Percentiles rank a stretch among this genome's conserved stretches.
These are phyloP conservation scores for Venturia effusa DNA, from an alignment of 2,329 filamentous ascomycete genomes.

Conservation along the genomic window DNA sequence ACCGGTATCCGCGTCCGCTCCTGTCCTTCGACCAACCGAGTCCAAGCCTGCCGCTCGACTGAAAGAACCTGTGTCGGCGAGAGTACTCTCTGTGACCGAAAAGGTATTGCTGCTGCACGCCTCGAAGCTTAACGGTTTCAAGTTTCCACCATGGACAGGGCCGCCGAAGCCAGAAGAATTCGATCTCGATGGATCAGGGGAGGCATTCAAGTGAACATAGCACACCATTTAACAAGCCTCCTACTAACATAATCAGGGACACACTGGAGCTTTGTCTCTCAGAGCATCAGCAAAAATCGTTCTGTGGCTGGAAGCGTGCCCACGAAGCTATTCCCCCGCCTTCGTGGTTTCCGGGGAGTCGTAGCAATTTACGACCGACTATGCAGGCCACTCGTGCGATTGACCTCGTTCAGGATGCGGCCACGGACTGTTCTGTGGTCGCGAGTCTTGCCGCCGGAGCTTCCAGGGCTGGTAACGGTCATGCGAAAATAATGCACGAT, in stretches of 20 bases:
- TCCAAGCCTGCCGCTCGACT: not conserved
- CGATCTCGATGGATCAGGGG: slow-evolving; percentile 34
- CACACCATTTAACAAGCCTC: not conserved
- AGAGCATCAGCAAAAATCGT: slow-evolving; percentile 59
- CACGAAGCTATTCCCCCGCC: slow-evolving; percentile 49
- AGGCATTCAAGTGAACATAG: slow-evolving; percentile 50
- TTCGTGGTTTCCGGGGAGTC: slow-evolving; percentile 23
- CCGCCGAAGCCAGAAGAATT: slow-evolving; percentile 55
- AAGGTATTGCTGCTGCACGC: slow-evolving; percentile 65
- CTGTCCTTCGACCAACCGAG: not conserved
- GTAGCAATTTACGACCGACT: slow-evolving; percentile 29
- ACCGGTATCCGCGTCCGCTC: not conserved
- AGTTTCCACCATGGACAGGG: slow-evolving; percentile 76
- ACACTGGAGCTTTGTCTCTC: slow-evolving; percentile 61
- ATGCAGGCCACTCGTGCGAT: slow-evolving; percentile 44
- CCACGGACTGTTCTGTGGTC: slow-evolving; percentile 93
- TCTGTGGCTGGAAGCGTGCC: slow-evolving; percentile 75
- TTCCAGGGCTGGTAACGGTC: slow-evolving; percentile 56
- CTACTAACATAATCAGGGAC: slow-evolving; percentile 45
- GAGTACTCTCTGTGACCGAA: slow-evolving; percentile 57
- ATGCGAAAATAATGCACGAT: slow-evolving; percentile 57
- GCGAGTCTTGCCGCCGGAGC: slow-evolving; percentile 82
- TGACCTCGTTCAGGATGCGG: slow-evolving; percentile 89
- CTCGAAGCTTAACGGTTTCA: slow-evolving; percentile 69
- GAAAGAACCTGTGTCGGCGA: slow-evolving; percentile 39